These are phyloP conservation scores for Cryomyces minteri DNA, from an alignment of 495 filamentous ascomycete species.

Conservation along the genomic window DNA sequence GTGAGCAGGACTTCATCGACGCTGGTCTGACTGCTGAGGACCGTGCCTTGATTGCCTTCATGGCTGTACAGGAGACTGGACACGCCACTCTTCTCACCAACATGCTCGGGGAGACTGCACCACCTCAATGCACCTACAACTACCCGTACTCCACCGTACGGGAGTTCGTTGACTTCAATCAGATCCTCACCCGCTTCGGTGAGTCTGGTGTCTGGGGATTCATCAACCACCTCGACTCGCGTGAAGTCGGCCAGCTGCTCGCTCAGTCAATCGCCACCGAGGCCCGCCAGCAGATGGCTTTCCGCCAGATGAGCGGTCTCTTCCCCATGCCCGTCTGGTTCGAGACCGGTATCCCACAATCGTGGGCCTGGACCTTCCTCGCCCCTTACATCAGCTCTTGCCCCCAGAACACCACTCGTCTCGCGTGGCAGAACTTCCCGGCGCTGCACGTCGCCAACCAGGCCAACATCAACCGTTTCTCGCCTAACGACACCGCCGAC, in stretches of 20 bases:
- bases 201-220: conserved; percentile 78
- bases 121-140: conserved; percentile 25
- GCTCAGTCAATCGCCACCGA: conserved; percentile 68
- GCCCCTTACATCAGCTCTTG: conserved; percentile 74
- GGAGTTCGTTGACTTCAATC: conserved; percentile 73
- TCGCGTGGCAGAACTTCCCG: conserved; percentile 44
- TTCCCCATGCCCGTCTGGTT: conserved; percentile 34
- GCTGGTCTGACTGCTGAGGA: conserved; percentile 52
- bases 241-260: conserved; percentile 54
- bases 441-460: conserved; percentile 56
- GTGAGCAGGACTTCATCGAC: conserved; percentile 45
- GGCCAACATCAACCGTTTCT: conserved; percentile 13
- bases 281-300: no score
- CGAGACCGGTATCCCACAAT: conserved; percentile 62
- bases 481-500: conserved; percentile 29
- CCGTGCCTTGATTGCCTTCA: conserved; percentile 56
- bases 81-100: conserved; percentile 66
- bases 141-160: conserved; percentile 49
- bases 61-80: conserved; percentile 72
- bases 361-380: conserved; percentile 73
- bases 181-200: conserved; percentile 68
- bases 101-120: conserved; percentile 59
- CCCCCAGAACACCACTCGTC: conserved; percentile 43
- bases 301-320: no score
- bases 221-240: conserved; percentile 16